Evolutionary conservation across 495 filamentous ascomycete genomes (phyloP).

Genomic region (Pseudevernia furfuracea): DNA sequence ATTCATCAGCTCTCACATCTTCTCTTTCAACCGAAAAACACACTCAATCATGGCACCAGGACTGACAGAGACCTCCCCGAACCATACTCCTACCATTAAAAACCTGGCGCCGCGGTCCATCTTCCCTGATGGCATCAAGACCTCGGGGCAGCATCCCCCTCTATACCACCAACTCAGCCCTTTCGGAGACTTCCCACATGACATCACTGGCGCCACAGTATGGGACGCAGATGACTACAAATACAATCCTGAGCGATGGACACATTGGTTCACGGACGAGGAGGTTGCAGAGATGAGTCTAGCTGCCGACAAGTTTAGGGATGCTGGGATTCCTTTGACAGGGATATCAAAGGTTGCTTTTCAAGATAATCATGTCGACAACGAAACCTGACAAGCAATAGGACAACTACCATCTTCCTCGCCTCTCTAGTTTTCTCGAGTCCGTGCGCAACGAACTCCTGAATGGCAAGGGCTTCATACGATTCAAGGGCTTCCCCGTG

Average conservation of each 20-base stretch:
- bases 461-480: slow-evolving; percentile 79
- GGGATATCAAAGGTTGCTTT: slow-evolving; percentile 58
- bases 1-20: background rate
- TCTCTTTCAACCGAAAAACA: background rate
- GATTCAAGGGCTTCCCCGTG: slow-evolving; percentile 81
- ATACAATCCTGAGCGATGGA: slow-evolving; percentile 66
- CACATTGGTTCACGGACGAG: slow-evolving; percentile 56
- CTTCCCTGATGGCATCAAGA: slow-evolving; percentile 55
- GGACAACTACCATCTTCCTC: slow-evolving; percentile 59
- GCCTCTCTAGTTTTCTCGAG: slow-evolving; percentile 46
- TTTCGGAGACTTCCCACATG: slow-evolving; percentile 65
- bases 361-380: background rate
- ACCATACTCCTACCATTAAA: background rate
- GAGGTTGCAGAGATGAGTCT: slow-evolving; percentile 63
- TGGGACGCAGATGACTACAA: slow-evolving; percentile 70
- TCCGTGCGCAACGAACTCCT: slow-evolving; percentile 61
- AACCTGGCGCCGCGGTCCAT: slow-evolving; percentile 19
- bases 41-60: slow-evolving; percentile 14
- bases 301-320: slow-evolving; percentile 62
- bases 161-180: slow-evolving; percentile 56
- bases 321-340: slow-evolving; percentile 53
- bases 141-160: slow-evolving; percentile 75
- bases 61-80: background rate
- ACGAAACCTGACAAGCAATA: slow-evolving; percentile 11
- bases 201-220: slow-evolving; percentile 66